These are phyloP conservation scores for Mycena chlorophos DNA, from an alignment of 768 basidiomycete genomes.

Conservation along the genomic window DNA sequence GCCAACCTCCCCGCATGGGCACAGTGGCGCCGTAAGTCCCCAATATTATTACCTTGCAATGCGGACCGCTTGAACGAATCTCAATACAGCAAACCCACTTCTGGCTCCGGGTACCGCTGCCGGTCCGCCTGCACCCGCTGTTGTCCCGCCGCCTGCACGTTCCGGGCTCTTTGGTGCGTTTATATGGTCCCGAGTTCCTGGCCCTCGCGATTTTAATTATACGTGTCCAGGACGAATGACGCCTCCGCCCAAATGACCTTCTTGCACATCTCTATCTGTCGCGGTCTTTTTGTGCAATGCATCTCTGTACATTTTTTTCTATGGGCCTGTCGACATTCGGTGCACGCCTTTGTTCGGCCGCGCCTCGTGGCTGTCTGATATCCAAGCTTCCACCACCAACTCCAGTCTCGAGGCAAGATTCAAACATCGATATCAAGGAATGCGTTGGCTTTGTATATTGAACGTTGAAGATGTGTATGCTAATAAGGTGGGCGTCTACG, in stretches of 20 bases:
- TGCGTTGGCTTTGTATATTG: no score
- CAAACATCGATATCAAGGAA: no score
- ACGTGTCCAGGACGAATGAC: constrained; percentile 31
- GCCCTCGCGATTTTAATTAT: not conserved
- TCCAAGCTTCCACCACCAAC: not conserved
- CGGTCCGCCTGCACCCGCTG: constrained; percentile 23
- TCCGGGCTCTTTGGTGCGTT: constrained; percentile 47
- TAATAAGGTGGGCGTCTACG: no score
- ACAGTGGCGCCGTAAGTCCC: constrained; percentile 53
- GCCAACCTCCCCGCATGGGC: constrained; percentile 51
- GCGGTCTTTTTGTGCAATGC: not conserved
- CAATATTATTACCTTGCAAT: not conserved
- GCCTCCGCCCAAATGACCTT: constrained; percentile 31
- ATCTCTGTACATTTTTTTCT: not conserved
- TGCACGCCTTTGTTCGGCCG: not conserved
- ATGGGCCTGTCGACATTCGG: not conserved
- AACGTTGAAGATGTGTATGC: no score
- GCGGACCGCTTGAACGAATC: no score
- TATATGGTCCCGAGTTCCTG: not conserved
- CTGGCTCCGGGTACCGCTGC: constrained; percentile 30
- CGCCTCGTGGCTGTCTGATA: not conserved
- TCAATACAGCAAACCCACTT: constrained; percentile 42
- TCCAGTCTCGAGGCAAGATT: no score
- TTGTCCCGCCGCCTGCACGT: constrained; percentile 37
- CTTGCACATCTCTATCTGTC: not conserved